Base-by-base conservation (phyloP, 73 alveolate genomes). In the Blepharisma japonicum region DNA sequence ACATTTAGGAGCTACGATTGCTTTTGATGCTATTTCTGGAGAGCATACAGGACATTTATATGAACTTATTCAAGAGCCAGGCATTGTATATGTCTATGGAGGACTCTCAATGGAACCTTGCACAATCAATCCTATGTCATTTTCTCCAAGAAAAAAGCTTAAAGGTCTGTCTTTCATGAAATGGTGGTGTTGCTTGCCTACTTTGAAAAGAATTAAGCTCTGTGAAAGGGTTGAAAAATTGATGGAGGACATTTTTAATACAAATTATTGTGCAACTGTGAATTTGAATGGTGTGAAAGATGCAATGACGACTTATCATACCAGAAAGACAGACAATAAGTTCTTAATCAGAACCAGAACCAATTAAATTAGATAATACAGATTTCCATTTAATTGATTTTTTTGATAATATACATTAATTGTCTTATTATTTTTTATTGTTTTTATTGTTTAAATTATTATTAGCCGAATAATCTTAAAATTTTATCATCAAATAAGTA, bases 21-120 rank as follows among this genome's bases (percentile, higher is more conserved):
- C 23, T 18, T 72, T 45, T 5, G 82, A 72, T 6, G 78, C 82
- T 18, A 50, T 72, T 18, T 11, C 46, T 7, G 82, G 82, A 8
- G 56, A 72, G 18, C 20, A 46, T 56, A 38, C 76, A 25, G 51
- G 11, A 1, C 39, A 9, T 20, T n/a, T 72, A 9, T 18, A 11
- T 53, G 82, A 72, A 23, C 8, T 45, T 7, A 42, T 72, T 38
- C 71, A 27, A 11, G 23, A 53, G 51, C 8, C 8, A 1, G 67
- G 77, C 1, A 3, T 11, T 21, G 77, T 72, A 0, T 72, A 72
- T 56, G n/a, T 25, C 0, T 51, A 47, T 50, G 82, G 77, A 47
- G 18, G n/a, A 46, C 56, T 72, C 18, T 38, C 82, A 42, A 32
- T 4, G 18, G 25, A 49, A 2, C 11, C 20, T 0, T 21, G 38